Conservation (phyloP, 179 eudicot species). For the Gypsophila paniculata region DNA sequence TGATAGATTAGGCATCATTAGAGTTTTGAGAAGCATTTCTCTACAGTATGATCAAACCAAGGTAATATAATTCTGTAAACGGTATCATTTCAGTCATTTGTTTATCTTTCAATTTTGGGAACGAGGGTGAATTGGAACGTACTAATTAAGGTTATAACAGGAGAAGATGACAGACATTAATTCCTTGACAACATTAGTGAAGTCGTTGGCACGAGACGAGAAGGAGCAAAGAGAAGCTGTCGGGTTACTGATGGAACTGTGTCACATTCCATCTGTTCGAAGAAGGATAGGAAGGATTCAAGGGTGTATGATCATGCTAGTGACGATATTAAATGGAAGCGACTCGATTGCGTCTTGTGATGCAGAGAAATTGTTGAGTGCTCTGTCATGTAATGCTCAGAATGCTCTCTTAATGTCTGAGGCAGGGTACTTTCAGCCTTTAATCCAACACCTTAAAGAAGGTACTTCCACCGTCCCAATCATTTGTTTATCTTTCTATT, state of each 20-base stretch:
- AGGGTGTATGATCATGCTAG: constrained; percentile 84
- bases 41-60: constrained; percentile 39
- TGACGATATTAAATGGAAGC: constrained; percentile 62
- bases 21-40: constrained; percentile 49
- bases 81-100: too few relatives aligned
- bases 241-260: constrained; percentile 54
- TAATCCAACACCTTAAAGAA: constrained; percentile 65
- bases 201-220: constrained; percentile 60
- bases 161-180: constrained; percentile 63
- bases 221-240: constrained; percentile 75
- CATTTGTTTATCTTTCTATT: too few relatives aligned
- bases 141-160: constrained; percentile 35
- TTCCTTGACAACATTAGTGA: constrained; percentile 52
- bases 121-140: background rate
- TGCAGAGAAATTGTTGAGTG: constrained; percentile 56
- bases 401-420: constrained; percentile 98
- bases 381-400: constrained; percentile 68
- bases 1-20: constrained; percentile 51
- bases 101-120: too few relatives aligned
- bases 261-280: constrained; percentile 47
- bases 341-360: constrained; percentile 57
- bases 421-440: constrained; percentile 82
- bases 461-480: too few relatives aligned
- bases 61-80: constrained; percentile 39
- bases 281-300: constrained; percentile 70